phyloP scores from a whole-genome alignment of 2,329 filamentous ascomycete species.

The Arachnopeziza araneosa region DNA sequence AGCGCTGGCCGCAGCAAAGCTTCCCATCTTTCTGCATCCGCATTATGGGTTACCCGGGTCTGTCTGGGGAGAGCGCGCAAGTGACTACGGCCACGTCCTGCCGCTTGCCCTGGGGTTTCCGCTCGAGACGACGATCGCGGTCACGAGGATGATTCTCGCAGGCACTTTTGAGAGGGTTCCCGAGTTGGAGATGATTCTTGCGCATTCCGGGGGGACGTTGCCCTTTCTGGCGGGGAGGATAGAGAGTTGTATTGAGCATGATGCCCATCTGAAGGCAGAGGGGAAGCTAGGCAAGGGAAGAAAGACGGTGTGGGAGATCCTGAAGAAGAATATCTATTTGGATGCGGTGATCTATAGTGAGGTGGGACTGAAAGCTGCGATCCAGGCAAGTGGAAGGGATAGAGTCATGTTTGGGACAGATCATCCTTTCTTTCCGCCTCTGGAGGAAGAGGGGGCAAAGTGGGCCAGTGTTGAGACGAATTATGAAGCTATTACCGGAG shows the following conservation, averaged over 20 bases:
- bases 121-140: constrained; percentile 86
- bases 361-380: constrained; percentile 64
- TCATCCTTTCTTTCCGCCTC: constrained; percentile 79
- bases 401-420: constrained; percentile 77
- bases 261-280: constrained; percentile 64
- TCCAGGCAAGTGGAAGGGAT: constrained; percentile 62
- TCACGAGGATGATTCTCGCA: constrained; percentile 80
- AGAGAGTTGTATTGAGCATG: constrained; percentile 81
- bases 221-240: constrained; percentile 85
- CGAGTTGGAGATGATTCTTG: constrained; percentile 67
- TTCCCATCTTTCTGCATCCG: constrained; percentile 80
- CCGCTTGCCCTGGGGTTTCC: constrained; percentile 84
- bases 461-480: constrained; percentile 66
- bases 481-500: constrained; percentile 47
- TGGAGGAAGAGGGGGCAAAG: constrained; percentile 56
- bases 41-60: constrained; percentile 81
- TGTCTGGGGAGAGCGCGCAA: constrained; percentile 69
- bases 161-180: constrained; percentile 77
- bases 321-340: constrained; percentile 75
- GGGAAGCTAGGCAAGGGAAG: constrained; percentile 47
- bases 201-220: constrained; percentile 82
- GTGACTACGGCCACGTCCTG: constrained; percentile 79
- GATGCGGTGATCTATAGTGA: constrained; percentile 82
- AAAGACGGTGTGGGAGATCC: constrained; percentile 55
- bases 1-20: constrained; percentile 56